A percentile compares a stretch with the other conserved stretches of the same genome.
These are phyloP conservation scores for Xerocomellus intermedius DNA, from an alignment of 768 basidiomycete species.

Conservation along the genomic window DNA sequence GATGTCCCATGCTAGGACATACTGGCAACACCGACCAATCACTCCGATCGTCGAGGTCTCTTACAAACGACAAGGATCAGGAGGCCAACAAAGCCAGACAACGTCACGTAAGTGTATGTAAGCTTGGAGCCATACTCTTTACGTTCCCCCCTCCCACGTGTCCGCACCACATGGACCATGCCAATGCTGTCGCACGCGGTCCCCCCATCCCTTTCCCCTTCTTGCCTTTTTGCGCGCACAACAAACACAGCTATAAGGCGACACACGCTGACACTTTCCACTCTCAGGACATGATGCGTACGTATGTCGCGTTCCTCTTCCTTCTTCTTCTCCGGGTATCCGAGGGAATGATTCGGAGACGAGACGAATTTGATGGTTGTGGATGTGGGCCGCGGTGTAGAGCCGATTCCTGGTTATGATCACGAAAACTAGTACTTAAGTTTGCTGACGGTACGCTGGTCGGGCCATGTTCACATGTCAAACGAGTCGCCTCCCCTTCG, in stretches of 20 bases:
- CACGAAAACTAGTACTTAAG: background rate
- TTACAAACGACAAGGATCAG: background rate
- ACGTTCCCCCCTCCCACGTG: constrained; percentile 13
- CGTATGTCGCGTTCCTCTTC: constrained; percentile 4
- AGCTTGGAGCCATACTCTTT: constrained; percentile 7
- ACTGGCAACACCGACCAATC: background rate
- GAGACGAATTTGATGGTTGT: background rate
- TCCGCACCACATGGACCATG: constrained; percentile 10
- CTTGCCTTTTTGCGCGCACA: background rate
- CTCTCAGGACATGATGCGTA: constrained; percentile 4
- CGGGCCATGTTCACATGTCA: constrained; percentile 1
- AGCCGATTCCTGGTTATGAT: background rate
- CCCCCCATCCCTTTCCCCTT: background rate
- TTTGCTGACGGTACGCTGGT: background rate
- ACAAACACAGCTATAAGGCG: constrained; percentile 8
- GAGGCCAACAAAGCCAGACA: background rate
- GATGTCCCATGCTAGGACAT: background rate
- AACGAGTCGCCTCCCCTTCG: background rate
- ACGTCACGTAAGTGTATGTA: constrained; percentile 2
- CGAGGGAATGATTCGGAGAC: constrained; percentile 18
- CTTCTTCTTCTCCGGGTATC: constrained; percentile 15
- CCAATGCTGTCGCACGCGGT: constrained; percentile 11
- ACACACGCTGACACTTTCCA: background rate
- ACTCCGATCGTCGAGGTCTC: background rate
- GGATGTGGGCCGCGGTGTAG: constrained; percentile 1